Percentiles rank a stretch among this genome's conserved stretches.
Conservation (phyloP, 176 grass and related monocot species). For the Eleusine indica region DNA sequence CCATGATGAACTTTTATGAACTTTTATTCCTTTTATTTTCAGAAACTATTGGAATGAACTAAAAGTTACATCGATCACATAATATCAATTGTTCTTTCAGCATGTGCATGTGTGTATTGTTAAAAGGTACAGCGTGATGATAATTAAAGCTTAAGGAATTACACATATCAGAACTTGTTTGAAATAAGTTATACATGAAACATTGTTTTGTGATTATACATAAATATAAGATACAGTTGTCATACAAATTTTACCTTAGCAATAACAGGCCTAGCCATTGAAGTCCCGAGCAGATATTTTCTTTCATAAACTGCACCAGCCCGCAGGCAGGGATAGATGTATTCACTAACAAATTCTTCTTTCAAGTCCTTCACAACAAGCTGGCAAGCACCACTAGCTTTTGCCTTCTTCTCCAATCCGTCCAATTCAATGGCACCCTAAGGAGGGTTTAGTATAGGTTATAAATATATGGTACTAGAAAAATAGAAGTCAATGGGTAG, state of each 20-base stretch:
- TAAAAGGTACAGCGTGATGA: background rate
- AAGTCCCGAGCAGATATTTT: constrained; percentile 97
- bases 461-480: constrained; percentile 16
- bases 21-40: too few relatives aligned
- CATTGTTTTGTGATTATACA: background rate
- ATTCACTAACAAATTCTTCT: constrained; percentile 94
- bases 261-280: constrained; percentile 97
- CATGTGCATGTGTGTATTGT: background rate
- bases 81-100: background rate
- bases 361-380: constrained; percentile 94
- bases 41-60: background rate
- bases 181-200: background rate
- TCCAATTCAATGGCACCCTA: constrained; percentile 91
- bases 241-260: constrained; percentile 64
- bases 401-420: constrained; percentile 92
- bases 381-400: constrained; percentile 91
- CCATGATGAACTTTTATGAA: too few relatives aligned
- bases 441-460: constrained; percentile 6
- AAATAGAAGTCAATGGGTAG: constrained; percentile 4
- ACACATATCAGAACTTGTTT: background rate
- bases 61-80: constrained; percentile 9
- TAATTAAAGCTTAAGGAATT: background rate
- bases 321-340: constrained; percentile 89
- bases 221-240: background rate
- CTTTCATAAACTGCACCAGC: constrained; percentile 97